Evolutionary conservation across 2,329 filamentous ascomycete genomes (phyloP), one percentile per base, ranked within the genome.

Genomic region (Arachnomyces sp.): DNA sequence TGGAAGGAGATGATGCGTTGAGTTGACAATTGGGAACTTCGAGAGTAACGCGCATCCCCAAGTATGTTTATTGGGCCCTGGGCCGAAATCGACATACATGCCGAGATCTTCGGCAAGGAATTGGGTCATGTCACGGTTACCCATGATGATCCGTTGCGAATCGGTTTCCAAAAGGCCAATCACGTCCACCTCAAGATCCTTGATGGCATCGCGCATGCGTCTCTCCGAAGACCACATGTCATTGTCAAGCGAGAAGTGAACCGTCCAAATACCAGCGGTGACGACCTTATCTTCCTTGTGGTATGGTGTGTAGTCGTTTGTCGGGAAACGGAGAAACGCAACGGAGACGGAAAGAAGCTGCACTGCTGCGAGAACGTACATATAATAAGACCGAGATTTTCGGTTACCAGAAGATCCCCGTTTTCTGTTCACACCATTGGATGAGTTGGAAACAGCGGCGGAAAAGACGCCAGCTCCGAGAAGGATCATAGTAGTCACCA

Each of bases 191-290:
- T 98, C 92, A n/a, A 95, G 71, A 55, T 96, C 92, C 56, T 86
- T 81, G 64, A 95, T 82, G 11, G 94, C 72, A 68, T 95, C 83
- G 43, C 86, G 84, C 80, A 95, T 93, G 47, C 92, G 88, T 53
- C 85, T 80, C 64, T 98, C 92, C 0, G 90, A 95, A 7, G 86
- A 90, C 87, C 88, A 96, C 89, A 96, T 95, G 61, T 95, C 85
- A 54, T 98, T 96, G 67, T 98, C 92, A 14, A 98, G 78, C 11
- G 86, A 89, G 63, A 98, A 98, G 67, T 98, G 92, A 41, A 96
- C 89, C 0, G 92, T 98, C 92, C 92, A 98, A 61, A 98, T 96
- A 52, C 92, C 92, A 1, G 88, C 87, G 0, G 93, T 96, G 44
- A 95, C 75, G 39, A 93, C 69, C 52, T 92, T 92, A 47, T 89